A percentile compares a stretch with the other conserved stretches of the same genome.
These are phyloP conservation scores for Periglandula ipomoeae DNA, from an alignment of 2,329 filamentous ascomycete genomes.

Conservation along the genomic window DNA sequence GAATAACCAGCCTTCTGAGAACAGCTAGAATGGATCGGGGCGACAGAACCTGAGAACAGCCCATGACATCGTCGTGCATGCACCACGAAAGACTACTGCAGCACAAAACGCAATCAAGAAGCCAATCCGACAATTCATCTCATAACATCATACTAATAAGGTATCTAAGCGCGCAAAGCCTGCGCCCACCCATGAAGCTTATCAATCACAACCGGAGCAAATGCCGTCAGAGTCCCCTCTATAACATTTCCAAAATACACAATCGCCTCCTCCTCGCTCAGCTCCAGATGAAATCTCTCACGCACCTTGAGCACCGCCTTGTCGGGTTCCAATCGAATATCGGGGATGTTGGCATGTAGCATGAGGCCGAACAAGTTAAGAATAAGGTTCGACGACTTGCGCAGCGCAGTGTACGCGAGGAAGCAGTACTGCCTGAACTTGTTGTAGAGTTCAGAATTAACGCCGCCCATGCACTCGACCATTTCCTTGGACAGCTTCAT, in stretches of 20 bases:
- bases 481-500: conserved; percentile 98
- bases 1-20: no score
- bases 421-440: conserved; percentile 95
- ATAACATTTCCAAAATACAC: conserved; percentile 82
- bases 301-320: conserved; percentile 92
- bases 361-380: conserved; percentile 94
- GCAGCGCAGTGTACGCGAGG: conserved; percentile 81
- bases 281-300: conserved; percentile 85
- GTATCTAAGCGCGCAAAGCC: conserved; percentile 64
- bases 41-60: no score
- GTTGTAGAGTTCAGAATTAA: conserved; percentile 69
- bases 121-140: no score
- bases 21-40: no score
- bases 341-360: conserved; percentile 95
- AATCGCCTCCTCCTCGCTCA: conserved; percentile 87
- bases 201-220: conserved; percentile 92
- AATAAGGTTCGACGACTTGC: conserved; percentile 84
- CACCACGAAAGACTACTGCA: no score
- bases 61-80: no score
- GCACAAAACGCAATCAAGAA: not conserved
- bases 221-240: conserved; percentile 79
- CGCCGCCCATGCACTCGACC: conserved; percentile 96
- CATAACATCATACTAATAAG: no score
- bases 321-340: conserved; percentile 85
- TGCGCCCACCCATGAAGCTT: conserved; percentile 90